Percentiles rank a stretch among this genome's conserved stretches.
These are phyloP conservation scores for Serendipita indica DNA, from an alignment of 768 basidiomycete species.

Conservation along the genomic window DNA sequence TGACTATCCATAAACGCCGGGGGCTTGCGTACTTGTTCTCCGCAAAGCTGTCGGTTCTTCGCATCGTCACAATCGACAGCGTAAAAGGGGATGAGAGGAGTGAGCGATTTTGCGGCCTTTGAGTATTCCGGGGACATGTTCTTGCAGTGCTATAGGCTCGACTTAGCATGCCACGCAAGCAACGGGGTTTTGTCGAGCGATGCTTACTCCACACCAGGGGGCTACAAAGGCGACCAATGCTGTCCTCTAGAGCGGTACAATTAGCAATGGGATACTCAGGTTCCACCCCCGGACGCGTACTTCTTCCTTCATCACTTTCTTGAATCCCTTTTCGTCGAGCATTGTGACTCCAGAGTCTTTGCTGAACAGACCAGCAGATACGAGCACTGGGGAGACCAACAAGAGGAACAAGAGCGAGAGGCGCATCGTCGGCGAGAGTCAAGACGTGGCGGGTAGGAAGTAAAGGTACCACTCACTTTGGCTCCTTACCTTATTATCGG, in stretches of 20 bases:
- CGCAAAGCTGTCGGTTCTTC: constrained; percentile 67
- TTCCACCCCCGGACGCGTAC: constrained; percentile 32
- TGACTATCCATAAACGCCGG: background rate
- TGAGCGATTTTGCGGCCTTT: constrained; percentile 62
- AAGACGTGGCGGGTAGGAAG: background rate
- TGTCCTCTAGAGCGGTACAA: constrained; percentile 37
- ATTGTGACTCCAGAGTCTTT: constrained; percentile 51
- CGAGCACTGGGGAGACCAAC: constrained; percentile 24
- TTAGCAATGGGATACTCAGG: constrained; percentile 2
- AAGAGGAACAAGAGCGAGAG: background rate
- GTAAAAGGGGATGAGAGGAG: constrained; percentile 75
- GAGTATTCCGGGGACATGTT: constrained; percentile 71
- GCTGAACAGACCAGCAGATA: constrained; percentile 38
- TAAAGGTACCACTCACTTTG: background rate
- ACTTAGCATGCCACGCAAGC: constrained; percentile 9
- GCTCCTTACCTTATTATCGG: background rate
- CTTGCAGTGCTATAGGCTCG: constrained; percentile 58
- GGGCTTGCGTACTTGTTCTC: constrained; percentile 41
- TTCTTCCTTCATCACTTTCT: constrained; percentile 55
- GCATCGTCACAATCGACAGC: constrained; percentile 86
- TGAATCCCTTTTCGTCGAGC: constrained; percentile 56
- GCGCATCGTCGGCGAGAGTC: background rate
- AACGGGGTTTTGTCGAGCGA: background rate
- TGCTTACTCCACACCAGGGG: constrained; percentile 80
- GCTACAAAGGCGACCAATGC: constrained; percentile 81